Evolutionary conservation across 345 rosid genomes (phyloP), one percentile per base, ranked within the genome.

Genomic region (Brassica juncea): DNA sequence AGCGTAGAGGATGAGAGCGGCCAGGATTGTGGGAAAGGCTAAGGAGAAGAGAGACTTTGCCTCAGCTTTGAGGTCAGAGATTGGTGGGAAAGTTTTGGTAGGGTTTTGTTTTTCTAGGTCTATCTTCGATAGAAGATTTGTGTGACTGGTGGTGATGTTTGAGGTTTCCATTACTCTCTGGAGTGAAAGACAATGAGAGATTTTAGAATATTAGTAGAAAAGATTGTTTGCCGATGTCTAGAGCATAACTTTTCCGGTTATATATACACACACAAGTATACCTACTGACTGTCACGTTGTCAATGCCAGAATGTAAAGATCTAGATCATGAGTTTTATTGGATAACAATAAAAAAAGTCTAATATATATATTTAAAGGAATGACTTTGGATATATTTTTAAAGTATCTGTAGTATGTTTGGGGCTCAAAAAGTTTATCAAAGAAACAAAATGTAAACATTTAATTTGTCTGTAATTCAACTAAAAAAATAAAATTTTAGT

Each of bases 1-100:
- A 58, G 92, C 87, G 76, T 90, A 94, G 83, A 94, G 85, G 82
- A 94, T 89, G 75, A 94, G 90, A 14, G 92, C 97, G 0, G 98
- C 87, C 37, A 94, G 84, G 75, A 87, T 91, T 19, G 93, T 92
- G 2, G 98, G 98, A 66, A 88, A 88, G 59, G 97, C 95, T 54
- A 94, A 87, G 68, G 76, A 82, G 83, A 92, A 88, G 70, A 94
- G 91, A 27, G 93, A 83, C 77, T 85, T 88, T 10, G 92, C 76
- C 68, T 94, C 98, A 0, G 86, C 14, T 8, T 80, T 68, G 44
- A 88, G 74, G 31, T 85, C 90, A 3, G 88, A 77, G 42, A 78
- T 9, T 25, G 85, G 66, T 3, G 83, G 86, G 67, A 61, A 64
- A 49, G 57, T 9, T 54, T 64, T 6, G 30, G 12, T 3, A 0